phyloP scores from a whole-genome alignment of 1,284 basidiomycete genomes.

The Leccinum subspadiceum region DNA sequence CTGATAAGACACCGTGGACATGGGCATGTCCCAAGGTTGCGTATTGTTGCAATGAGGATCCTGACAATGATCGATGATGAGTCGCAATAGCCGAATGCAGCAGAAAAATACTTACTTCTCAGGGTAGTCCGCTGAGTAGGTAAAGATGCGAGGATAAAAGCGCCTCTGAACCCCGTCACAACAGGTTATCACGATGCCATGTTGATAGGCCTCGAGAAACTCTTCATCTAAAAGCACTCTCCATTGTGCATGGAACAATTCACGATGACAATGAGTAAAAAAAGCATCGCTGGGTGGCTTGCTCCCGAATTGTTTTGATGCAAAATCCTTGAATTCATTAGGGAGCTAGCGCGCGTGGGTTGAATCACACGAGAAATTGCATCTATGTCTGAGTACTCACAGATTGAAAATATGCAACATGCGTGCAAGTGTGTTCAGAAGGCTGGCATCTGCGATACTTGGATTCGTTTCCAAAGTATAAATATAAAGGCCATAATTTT shows the following conservation, averaged over 20 bases:
- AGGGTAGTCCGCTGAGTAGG: too few relatives aligned
- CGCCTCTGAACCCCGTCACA: not conserved
- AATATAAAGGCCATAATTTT: not conserved
- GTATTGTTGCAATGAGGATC: too few relatives aligned
- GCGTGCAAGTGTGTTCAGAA: not conserved
- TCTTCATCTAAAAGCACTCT: not conserved
- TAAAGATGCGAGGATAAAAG: not conserved
- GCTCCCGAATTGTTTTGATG: not conserved
- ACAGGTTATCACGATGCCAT: not conserved
- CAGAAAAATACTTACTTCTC: too few relatives aligned
- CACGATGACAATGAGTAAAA: too few relatives aligned
- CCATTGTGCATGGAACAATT: not conserved
- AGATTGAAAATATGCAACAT: not conserved
- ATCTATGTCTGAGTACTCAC: not conserved
- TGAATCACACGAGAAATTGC: not conserved
- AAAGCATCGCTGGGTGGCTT: not conserved
- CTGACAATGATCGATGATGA: too few relatives aligned
- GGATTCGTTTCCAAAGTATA: not conserved
- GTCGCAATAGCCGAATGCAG: too few relatives aligned
- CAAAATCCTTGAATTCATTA: not conserved
- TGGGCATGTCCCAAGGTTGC: too few relatives aligned
- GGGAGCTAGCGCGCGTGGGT: not conserved
- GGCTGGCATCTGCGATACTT: not conserved
- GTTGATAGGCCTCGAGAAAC: not conserved
- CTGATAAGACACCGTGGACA: too few relatives aligned